Evolutionary conservation across 306 rosid genomes (phyloP).

Genomic region (Prunus persica): Prunus_persica_NCBIv2 NC_034012.1:1929501-1930000

Average conservation of each 20-base stretch:
- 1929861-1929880: background rate
- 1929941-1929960: background rate
- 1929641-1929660: background rate
- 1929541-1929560: too few relatives aligned
- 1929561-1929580: too few relatives aligned
- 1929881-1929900: background rate
- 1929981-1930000: too few relatives aligned
- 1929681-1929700: background rate
- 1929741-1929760: conserved; percentile 7
- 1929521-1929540: too few relatives aligned
- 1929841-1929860: background rate
- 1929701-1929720: conserved; percentile 4
- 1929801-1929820: background rate
- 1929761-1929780: background rate
- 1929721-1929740: background rate
- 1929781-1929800: background rate
- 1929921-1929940: background rate
- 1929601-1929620: too few relatives aligned
- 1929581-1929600: too few relatives aligned
- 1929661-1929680: background rate
- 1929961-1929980: too few relatives aligned
- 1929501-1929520: too few relatives aligned
- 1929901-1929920: background rate
- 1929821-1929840: background rate
- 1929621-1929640: too few relatives aligned